phyloP scores from a whole-genome alignment of 192 early-diverging fungal species.

The Cetraspora pellucida region DNA sequence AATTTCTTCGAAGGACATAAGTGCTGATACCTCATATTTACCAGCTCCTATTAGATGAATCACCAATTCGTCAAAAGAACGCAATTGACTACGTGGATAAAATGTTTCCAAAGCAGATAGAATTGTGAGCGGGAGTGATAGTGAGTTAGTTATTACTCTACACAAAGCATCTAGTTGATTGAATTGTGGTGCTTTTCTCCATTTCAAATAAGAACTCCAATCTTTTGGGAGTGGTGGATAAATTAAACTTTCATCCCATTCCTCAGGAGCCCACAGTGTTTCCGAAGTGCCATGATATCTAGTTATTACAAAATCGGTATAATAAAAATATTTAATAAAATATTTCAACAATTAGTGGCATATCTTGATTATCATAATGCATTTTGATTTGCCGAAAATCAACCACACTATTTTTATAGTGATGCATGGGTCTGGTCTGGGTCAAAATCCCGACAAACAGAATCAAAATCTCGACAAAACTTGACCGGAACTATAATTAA shows the following conservation, averaged over 20 bases:
- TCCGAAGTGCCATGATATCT: neutral
- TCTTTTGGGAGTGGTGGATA: slow-evolving; percentile 31
- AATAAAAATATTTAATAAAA: too few species aligned
- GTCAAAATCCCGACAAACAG: too few species aligned
- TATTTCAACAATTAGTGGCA: neutral
- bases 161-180: neutral
- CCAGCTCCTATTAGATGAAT: slow-evolving; percentile 20
- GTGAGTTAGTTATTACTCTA: slow-evolving; percentile 14
- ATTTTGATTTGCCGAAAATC: too few species aligned
- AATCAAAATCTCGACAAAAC: too few species aligned
- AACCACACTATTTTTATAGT: too few species aligned
- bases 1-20: slow-evolving; percentile 28
- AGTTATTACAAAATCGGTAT: neutral
- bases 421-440: too few species aligned
- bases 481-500: too few species aligned
- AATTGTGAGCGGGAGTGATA: slow-evolving; percentile 25
- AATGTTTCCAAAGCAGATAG: slow-evolving; percentile 22
- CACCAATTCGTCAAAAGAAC: slow-evolving; percentile 21
- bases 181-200: slow-evolving; percentile 15
- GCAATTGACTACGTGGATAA: slow-evolving; percentile 9
- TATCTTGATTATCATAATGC: neutral
- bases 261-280: slow-evolving; percentile 26
- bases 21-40: slow-evolving; percentile 21
- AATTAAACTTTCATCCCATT: slow-evolving; percentile 17
- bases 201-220: slow-evolving; percentile 29